These are phyloP conservation scores for Sclerotinia sclerotiorum DNA, from an alignment of 2,329 filamentous ascomycete genomes.

Conservation along the genomic window DNA sequence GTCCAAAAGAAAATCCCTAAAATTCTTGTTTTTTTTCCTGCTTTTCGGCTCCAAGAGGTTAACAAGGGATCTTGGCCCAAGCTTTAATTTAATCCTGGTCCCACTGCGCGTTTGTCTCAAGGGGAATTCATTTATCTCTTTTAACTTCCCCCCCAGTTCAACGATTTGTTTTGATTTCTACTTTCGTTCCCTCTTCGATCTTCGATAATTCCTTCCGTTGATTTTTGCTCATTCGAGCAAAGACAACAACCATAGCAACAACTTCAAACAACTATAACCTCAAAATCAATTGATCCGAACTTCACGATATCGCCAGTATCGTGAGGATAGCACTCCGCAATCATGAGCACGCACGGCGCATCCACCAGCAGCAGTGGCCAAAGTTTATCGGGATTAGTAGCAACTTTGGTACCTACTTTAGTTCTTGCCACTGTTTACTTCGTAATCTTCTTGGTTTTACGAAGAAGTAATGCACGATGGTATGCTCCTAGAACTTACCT, in stretches of 20 bases:
- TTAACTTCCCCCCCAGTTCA: background rate
- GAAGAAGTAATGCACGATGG: conserved; percentile 48
- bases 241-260: background rate
- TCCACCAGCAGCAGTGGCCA: conserved; percentile 24
- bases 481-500: conserved; percentile 58
- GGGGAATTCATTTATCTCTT: background rate
- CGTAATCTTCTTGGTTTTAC: conserved; percentile 51
- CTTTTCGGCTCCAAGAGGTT: background rate
- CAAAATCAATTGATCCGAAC: background rate
- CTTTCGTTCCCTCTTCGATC: background rate
- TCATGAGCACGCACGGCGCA: background rate
- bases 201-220: background rate
- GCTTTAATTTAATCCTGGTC: background rate
- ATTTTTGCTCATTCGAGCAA: conserved; percentile 18
- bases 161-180: background rate
- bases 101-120: background rate
- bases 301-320: background rate
- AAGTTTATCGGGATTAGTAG: conserved; percentile 45
- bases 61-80: conserved; percentile 7
- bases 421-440: conserved; percentile 47
- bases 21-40: background rate
- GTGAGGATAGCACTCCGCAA: background rate
- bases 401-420: conserved; percentile 49
- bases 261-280: background rate
- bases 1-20: too few species aligned